A percentile compares a stretch with the other conserved stretches of the same genome.
Conservation (phyloP, 495 filamentous ascomycete genomes). For the Hyphodiscus hymeniophilus region DNA sequence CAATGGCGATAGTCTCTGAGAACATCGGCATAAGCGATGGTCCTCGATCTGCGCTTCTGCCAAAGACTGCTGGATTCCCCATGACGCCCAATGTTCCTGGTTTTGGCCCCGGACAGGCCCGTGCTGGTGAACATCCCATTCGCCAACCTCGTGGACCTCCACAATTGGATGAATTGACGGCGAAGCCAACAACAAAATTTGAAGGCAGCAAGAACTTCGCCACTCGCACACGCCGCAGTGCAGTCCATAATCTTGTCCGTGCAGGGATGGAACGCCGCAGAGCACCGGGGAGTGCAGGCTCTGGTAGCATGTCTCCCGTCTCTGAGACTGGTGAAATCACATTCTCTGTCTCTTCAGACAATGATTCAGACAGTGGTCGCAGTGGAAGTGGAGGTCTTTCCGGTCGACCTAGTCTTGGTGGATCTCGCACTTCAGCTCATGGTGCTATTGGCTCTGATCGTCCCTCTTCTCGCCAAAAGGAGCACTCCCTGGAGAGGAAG, state of each 20-base stretch:
- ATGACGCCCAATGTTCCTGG: slow-evolving; percentile 71
- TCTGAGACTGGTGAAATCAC: slow-evolving; percentile 74
- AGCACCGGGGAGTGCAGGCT: slow-evolving; percentile 47
- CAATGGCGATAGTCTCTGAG: slow-evolving; percentile 55
- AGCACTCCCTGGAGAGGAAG: slow-evolving; percentile 52
- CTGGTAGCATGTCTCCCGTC: slow-evolving; percentile 80
- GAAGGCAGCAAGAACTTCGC: slow-evolving; percentile 99
- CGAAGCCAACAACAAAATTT: slow-evolving; percentile 85
- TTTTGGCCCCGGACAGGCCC: slow-evolving; percentile 87
- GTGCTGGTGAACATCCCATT: slow-evolving; percentile 87
- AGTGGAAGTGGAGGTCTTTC: slow-evolving; percentile 75
- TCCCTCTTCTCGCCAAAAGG: slow-evolving; percentile 49
- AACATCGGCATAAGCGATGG: slow-evolving; percentile 35
- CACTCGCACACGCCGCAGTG: slow-evolving; percentile 83
- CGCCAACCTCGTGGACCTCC: slow-evolving; percentile 94
- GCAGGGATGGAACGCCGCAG: slow-evolving; percentile 82
- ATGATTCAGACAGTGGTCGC: slow-evolving; percentile 69
- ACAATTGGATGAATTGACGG: slow-evolving; percentile 80
- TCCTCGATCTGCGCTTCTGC: slow-evolving; percentile 51
- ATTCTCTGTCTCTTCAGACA: slow-evolving; percentile 57
- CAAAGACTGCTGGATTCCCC: slow-evolving; percentile 67
- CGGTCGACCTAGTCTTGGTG: slow-evolving; percentile 70
- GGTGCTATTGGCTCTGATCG: slow-evolving; percentile 84
- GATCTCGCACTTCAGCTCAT: slow-evolving; percentile 66
- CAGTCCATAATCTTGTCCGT: slow-evolving; percentile 83